Evolutionary conservation across 441 rosid genomes (phyloP).

Genomic region (Populus hybrid): DNA sequence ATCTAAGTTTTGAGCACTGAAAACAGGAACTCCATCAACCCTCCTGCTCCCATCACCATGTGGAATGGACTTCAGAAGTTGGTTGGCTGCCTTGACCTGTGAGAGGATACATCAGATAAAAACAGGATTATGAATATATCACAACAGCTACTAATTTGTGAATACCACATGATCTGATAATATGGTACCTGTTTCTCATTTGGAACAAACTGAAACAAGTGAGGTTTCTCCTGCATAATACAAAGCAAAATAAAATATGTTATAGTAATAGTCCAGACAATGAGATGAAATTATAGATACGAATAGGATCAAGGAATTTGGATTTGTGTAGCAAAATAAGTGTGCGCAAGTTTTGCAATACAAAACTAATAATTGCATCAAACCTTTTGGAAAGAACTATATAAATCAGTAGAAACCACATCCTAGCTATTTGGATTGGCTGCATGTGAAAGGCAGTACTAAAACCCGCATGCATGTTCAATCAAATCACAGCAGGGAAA

Average conservation of each 20-base stretch:
- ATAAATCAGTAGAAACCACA: not conserved
- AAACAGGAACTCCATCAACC: slow-evolving; percentile 91
- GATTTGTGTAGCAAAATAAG: not conserved
- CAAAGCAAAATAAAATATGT: not conserved
- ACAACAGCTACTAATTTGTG: not conserved
- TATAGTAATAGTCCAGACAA: not conserved
- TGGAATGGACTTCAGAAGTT: slow-evolving; percentile 68
- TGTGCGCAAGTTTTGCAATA: not conserved
- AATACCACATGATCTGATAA: slow-evolving; percentile 6
- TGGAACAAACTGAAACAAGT: slow-evolving; percentile 89
- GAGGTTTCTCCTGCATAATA: slow-evolving; percentile 77
- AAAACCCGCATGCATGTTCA: no score
- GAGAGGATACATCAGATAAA: slow-evolving; percentile 1
- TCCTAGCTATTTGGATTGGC: not conserved
- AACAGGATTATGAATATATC: not conserved
- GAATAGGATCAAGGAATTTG: not conserved
- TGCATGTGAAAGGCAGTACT: not conserved
- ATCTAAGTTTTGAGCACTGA: slow-evolving; percentile 87
- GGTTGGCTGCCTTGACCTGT: slow-evolving; percentile 92
- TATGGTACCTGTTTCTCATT: slow-evolving; percentile 82
- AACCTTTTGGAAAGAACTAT: no score
- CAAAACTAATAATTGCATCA: not conserved
- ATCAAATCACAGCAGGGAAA: not conserved
- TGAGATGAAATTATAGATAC: not conserved
- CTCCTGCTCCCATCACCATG: slow-evolving; percentile 47